Conservation (phyloP, 2,329 filamentous ascomycete species). For the Arthrobotrys megalospora region DNA sequence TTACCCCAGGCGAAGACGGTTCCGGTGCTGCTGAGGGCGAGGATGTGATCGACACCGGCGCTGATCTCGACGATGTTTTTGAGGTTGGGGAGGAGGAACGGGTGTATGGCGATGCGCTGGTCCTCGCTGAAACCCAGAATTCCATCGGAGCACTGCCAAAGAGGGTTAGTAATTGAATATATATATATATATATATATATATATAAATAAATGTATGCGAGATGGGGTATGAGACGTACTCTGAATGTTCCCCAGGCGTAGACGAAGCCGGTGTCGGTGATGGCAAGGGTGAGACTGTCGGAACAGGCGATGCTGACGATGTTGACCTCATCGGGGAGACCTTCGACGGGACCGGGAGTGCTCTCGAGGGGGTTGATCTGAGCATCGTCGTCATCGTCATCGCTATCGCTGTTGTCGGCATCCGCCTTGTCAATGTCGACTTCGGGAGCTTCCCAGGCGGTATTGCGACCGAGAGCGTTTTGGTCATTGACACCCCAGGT, state of each 20-base stretch:
- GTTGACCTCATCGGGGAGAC: constrained; percentile 75
- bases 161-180: background rate
- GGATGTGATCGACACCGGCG: constrained; percentile 75
- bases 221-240: constrained; percentile 68
- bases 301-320: constrained; percentile 79
- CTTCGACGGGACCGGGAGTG: constrained; percentile 75
- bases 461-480: constrained; percentile 83
- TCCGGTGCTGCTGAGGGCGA: constrained; percentile 74
- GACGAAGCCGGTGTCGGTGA: constrained; percentile 81
- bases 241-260: constrained; percentile 90
- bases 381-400: constrained; percentile 69
- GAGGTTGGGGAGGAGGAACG: constrained; percentile 73
- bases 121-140: constrained; percentile 76
- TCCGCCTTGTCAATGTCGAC: constrained; percentile 74
- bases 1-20: constrained; percentile 77
- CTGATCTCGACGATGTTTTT: constrained; percentile 76
- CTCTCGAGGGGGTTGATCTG: constrained; percentile 81
- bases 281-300: constrained; percentile 81
- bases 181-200: constrained; percentile 19
- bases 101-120: constrained; percentile 71
- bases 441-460: constrained; percentile 76
- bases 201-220: background rate
- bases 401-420: constrained; percentile 67
- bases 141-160: constrained; percentile 74
- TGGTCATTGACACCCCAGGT: constrained; percentile 93